A percentile compares a stretch with the other conserved stretches of the same genome.
These are phyloP conservation scores for Coemansia sp. DNA, from an alignment of 192 early-diverging fungal species.

Conservation along the genomic window DNA sequence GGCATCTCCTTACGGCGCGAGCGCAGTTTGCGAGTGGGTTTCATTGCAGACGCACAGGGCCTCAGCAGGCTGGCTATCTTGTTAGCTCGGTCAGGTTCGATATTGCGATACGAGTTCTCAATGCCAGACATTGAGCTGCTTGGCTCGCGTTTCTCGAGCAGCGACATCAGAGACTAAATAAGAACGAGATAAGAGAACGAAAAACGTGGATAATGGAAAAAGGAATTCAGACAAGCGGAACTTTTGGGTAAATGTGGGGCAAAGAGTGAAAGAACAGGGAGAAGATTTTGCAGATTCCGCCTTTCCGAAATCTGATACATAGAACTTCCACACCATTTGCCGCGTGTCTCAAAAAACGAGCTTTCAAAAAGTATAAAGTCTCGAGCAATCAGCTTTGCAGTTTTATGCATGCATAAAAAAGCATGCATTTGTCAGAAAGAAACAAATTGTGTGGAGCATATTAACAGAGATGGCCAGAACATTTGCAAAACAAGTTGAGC, in stretches of 20 bases:
- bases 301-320: not conserved
- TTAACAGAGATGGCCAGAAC: too few species aligned
- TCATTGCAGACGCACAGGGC: not conserved
- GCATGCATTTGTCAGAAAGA: too few species aligned
- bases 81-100: not conserved
- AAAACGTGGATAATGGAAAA: not conserved
- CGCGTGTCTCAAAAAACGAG: too few species aligned
- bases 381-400: too few species aligned
- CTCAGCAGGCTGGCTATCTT: constrained; percentile 5
- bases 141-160: constrained; percentile 21
- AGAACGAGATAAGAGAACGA: constrained; percentile 5
- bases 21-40: constrained; percentile 12
- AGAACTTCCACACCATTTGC: not conserved
- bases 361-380: too few species aligned
- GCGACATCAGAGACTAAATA: constrained; percentile 4
- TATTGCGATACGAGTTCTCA: not conserved
- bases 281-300: too few species aligned
- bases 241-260: not conserved
- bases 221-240: not conserved
- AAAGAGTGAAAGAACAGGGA: too few species aligned
- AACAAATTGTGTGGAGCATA: too few species aligned
- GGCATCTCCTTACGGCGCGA: constrained; percentile 10
- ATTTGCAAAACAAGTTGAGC: too few species aligned
- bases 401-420: too few species aligned
- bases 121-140: constrained; percentile 2